Conservation (phyloP, 2,329 filamentous ascomycete genomes). For the Beauveria medogensis region DNA sequence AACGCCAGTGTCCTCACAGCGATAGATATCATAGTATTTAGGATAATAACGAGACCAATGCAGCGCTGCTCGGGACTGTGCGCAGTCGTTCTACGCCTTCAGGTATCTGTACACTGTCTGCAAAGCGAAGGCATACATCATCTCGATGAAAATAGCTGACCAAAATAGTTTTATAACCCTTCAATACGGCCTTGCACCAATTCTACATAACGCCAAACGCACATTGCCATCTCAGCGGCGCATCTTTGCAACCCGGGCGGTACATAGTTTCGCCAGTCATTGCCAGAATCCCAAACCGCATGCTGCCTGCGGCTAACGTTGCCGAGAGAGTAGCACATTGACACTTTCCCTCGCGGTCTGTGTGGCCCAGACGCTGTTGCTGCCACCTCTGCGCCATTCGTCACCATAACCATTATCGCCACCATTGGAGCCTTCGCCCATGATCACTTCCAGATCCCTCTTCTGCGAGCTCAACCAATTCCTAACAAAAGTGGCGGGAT, state of each 20-base stretch:
- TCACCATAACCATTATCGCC: conserved; percentile 48
- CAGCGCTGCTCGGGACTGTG: not conserved
- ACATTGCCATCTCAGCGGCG: too few species aligned
- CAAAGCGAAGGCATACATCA: too few species aligned
- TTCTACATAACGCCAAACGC: too few species aligned
- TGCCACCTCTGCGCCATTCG: conserved; percentile 60
- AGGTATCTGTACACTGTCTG: too few species aligned
- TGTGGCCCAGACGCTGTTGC: conserved; percentile 47
- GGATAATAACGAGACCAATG: not conserved
- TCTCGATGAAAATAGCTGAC: too few species aligned
- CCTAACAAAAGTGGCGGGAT: conserved; percentile 76
- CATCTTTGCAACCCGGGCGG: too few species aligned
- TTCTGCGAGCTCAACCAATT: conserved; percentile 90
- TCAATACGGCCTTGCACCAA: too few species aligned
- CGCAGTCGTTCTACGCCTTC: too few species aligned
- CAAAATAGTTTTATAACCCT: too few species aligned
- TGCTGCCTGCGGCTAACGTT: conserved; percentile 23
- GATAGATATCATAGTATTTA: conserved; percentile 19
- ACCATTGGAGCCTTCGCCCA: conserved; percentile 67
- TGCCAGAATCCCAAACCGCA: too few species aligned
- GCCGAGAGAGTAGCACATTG: conserved; percentile 50
- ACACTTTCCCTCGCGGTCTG: conserved; percentile 55
- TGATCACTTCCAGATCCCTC: conserved; percentile 78
- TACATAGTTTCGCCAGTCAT: too few species aligned
- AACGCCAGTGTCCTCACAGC: conserved; percentile 45